Evolutionary conservation across 768 basidiomycete genomes (phyloP).

Genomic region (Tylopilus felleus): DNA sequence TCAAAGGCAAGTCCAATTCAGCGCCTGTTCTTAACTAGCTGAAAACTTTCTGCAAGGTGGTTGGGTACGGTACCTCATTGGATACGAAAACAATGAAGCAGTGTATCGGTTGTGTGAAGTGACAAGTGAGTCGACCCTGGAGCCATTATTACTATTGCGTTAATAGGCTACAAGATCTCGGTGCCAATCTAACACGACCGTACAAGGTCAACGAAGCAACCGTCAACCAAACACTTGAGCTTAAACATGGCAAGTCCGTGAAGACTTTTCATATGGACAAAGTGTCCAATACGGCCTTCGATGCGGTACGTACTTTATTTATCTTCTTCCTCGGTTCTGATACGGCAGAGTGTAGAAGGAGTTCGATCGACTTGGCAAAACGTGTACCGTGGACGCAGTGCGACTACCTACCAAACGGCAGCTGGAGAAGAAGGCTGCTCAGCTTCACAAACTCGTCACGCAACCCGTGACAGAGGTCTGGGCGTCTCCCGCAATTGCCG

Average conservation of each 20-base stretch:
- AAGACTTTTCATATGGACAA: constrained; percentile 75
- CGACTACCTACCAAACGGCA: constrained; percentile 65
- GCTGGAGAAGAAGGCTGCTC: constrained; percentile 61
- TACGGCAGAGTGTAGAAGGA: constrained; percentile 52
- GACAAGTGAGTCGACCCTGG: constrained; percentile 49
- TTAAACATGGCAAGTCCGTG: constrained; percentile 71
- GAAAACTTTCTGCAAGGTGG: constrained; percentile 46
- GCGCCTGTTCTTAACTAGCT: neutral
- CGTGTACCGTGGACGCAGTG: constrained; percentile 48
- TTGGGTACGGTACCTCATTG: constrained; percentile 85
- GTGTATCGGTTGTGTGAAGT: constrained; percentile 86
- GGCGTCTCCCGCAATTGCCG: constrained; percentile 5
- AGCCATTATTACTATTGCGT: neutral
- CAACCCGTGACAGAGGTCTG: constrained; percentile 79
- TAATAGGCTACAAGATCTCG: constrained; percentile 42
- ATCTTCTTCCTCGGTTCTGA: constrained; percentile 8
- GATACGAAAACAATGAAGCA: constrained; percentile 49
- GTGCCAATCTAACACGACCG: constrained; percentile 51
- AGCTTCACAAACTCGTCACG: constrained; percentile 54
- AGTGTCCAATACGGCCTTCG: constrained; percentile 73
- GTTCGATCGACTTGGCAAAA: constrained; percentile 55
- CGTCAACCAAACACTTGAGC: constrained; percentile 65
- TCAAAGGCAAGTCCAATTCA: constrained; percentile 53
- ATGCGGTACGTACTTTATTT: constrained; percentile 45
- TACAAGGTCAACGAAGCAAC: constrained; percentile 68